Conservation (phyloP, 495 filamentous ascomycete genomes). For the Neurospora pannonica region DNA sequence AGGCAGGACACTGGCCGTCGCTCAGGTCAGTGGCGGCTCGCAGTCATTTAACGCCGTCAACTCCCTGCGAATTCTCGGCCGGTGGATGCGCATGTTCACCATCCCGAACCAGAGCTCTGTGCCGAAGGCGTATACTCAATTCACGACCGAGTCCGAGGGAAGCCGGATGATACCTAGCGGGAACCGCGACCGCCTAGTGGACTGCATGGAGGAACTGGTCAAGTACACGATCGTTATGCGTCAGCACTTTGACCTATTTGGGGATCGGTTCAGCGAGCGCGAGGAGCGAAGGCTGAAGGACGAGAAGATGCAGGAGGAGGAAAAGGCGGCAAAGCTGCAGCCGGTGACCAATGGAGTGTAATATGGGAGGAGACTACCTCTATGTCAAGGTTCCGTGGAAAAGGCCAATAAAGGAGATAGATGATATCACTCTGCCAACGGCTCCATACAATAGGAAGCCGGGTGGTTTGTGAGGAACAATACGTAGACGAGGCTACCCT, state of each 20-base stretch:
- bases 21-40: slow-evolving; percentile 56
- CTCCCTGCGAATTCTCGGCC: slow-evolving; percentile 55
- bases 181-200: slow-evolving; percentile 58
- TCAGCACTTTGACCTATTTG: slow-evolving; percentile 51
- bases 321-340: slow-evolving; percentile 1
- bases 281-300: slow-evolving; percentile 27
- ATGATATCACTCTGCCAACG: no score
- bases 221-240: slow-evolving; percentile 63
- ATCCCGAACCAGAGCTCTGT: slow-evolving; percentile 63
- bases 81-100: slow-evolving; percentile 73
- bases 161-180: slow-evolving; percentile 50
- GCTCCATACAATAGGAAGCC: no score
- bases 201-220: slow-evolving; percentile 73
- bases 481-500: no score
- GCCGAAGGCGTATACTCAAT: slow-evolving; percentile 57
- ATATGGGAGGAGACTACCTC: background rate
- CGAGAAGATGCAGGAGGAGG: background rate
- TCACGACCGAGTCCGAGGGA: slow-evolving; percentile 35
- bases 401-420: no score
- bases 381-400: no score
- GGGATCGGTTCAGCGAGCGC: slow-evolving; percentile 53
- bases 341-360: background rate
- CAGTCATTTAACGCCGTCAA: slow-evolving; percentile 73
- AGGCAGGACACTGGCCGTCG: slow-evolving; percentile 55
- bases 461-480: no score